phyloP scores from a whole-genome alignment of 2,329 filamentous ascomycete genomes.

The Botrytis squamosa region DNA sequence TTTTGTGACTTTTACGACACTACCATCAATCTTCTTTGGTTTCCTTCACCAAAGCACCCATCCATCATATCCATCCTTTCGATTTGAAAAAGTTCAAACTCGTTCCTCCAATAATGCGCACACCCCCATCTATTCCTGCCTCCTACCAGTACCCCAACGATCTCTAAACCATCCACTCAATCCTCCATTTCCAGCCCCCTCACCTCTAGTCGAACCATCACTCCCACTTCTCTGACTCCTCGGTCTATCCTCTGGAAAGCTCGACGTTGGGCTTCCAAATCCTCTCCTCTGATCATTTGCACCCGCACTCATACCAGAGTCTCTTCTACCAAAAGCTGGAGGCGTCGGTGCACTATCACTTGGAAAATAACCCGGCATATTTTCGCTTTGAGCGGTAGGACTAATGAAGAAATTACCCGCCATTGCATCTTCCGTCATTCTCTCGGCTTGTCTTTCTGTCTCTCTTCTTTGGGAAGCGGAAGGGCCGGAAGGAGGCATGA shows the following conservation, averaged over 20 bases:
- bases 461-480: conserved; percentile 13
- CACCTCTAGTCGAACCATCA: conserved; percentile 25
- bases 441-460: background rate
- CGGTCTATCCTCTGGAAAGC: conserved; percentile 22
- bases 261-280: background rate
- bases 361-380: conserved; percentile 28
- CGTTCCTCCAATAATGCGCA: background rate
- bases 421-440: background rate
- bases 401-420: background rate
- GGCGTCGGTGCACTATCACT: background rate
- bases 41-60: too few relatives aligned
- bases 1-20: background rate
- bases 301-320: conserved; percentile 26
- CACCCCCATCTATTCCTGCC: conserved; percentile 3
- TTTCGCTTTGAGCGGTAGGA: background rate
- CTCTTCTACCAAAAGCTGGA: conserved; percentile 20
- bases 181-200: conserved; percentile 24
- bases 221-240: conserved; percentile 34
- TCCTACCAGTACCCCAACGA: conserved; percentile 24
- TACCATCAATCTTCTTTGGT: background rate
- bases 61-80: background rate
- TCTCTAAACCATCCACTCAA: conserved; percentile 33
- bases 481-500: conserved; percentile 26
- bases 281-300: background rate
- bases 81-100: background rate